Percentiles rank a stretch among this genome's conserved stretches.
Conservation (phyloP, 345 rosid species). For the Citrus trifoliata region DNA sequence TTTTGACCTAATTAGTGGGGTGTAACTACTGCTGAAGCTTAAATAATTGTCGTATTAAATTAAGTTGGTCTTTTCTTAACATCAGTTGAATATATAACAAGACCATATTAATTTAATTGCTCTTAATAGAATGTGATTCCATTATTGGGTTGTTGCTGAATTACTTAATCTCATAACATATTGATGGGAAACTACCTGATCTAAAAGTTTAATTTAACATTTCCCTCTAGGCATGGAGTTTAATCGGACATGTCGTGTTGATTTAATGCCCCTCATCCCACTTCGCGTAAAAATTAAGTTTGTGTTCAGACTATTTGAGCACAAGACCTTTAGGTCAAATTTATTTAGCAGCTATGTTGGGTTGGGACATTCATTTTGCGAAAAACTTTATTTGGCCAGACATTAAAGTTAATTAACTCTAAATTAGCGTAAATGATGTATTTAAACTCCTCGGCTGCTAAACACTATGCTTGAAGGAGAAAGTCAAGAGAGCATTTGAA, state of each 20-base stretch:
- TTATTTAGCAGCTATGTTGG: no score
- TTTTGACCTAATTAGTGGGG: constrained; percentile 18
- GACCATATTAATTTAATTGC: neutral
- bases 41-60: neutral
- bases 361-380: neutral
- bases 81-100: neutral
- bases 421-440: neutral
- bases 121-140: neutral
- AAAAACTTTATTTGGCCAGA: neutral
- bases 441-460: neutral
- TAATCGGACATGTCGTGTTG: no score
- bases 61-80: neutral
- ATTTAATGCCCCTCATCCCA: neutral
- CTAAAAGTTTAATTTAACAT: neutral
- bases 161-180: neutral
- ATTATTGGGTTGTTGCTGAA: neutral
- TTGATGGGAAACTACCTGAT: no score
- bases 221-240: neutral
- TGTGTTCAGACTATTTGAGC: neutral
- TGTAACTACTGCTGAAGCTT: neutral
- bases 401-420: no score
- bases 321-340: no score
- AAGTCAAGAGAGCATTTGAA: constrained; percentile 16
- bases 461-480: constrained; percentile 8
- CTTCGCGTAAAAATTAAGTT: no score